Base-by-base conservation (phyloP, 805 yeast species). In the Myxozyma vanderwaltii region DNA sequence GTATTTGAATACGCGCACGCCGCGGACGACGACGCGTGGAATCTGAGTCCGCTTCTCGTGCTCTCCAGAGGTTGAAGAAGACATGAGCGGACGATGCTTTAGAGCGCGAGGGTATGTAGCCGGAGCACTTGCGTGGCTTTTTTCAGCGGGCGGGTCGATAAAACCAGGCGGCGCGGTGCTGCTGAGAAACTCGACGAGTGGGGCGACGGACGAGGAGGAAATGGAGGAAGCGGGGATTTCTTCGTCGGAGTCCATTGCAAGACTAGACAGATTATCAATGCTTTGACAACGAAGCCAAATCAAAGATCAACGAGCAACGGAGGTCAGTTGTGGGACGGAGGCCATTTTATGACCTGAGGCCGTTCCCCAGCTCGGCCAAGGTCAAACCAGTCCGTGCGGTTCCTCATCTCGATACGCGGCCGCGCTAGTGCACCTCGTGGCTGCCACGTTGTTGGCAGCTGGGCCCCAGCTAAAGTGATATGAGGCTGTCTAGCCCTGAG, bases 1-100 rank as follows among this genome's bases (percentile, higher is more conserved):
- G 44, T 41, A 57, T 39, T 51, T 56, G 48, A 60, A 47, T 33
- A 49, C 24, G 21, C 64, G 61, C 36, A 48, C 56, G 3, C 62
- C 61, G 17, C 57, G 58, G 5, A 57, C 49, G 17, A 60, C 50
- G 33, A 54, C 53, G 8, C 47, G 36, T 17, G 56, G 61, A 12
- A 53, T 41, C 36, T 36, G 35, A 41, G 50, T 49, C 41, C 41
- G 48, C 31, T 19, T 33, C 33, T 43, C 44, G 19, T 8, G 8
- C 29, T 35, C 27, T 5, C 21, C 23, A 33, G 23, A 8, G 10
- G 56, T 31, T 4, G 19, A 21, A 31, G n/a, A 49, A 19, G 40
- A 5, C 39, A 31, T 23, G 13, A 26, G 33, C 5, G 53, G 45
- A 6, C 26, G 44, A 17, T 39, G 19, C 45, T 26, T 39, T 4